These are phyloP conservation scores for Volvox reticuliferus DNA, from an alignment of 139 green algal species.

Conservation along the genomic window DNA sequence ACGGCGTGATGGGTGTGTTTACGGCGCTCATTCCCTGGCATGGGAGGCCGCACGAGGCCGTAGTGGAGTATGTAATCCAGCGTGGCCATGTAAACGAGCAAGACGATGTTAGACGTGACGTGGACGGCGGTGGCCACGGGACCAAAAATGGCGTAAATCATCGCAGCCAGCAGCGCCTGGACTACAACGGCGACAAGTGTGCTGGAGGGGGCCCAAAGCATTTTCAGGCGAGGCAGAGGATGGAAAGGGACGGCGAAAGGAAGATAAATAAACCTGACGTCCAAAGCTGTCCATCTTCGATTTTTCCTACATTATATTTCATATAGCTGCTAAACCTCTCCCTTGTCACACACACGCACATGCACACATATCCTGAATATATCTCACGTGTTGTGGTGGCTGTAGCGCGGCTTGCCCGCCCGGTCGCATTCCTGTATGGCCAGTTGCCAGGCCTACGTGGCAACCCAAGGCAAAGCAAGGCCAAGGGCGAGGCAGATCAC, in stretches of 20 bases:
- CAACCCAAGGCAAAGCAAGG: no score
- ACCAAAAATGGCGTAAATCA: background rate
- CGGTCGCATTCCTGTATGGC: background rate
- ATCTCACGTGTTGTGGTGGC: constrained; percentile 1
- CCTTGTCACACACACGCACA: no score
- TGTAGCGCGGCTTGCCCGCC: background rate
- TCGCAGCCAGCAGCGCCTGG: constrained; percentile 11
- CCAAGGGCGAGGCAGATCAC: no score
- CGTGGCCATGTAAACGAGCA: background rate
- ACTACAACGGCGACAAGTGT: background rate
- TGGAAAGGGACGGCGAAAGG: background rate
- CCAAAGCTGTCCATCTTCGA: background rate
- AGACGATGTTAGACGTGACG: background rate
- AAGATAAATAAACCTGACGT: background rate
- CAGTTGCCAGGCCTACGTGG: constrained; percentile 11
- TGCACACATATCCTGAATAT: background rate
- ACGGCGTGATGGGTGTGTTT: background rate
- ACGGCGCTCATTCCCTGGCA: background rate
- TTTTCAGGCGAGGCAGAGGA: background rate
- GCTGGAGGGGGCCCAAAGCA: background rate
- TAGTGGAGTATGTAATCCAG: constrained; percentile 41
- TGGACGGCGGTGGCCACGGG: background rate
- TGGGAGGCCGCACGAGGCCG: constrained; percentile 1
- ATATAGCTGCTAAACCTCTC: no score
- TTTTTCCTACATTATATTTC: no score